These are phyloP conservation scores for Rhodomyrtus psidioides DNA, from an alignment of 441 rosid species.

Conservation along the genomic window DNA sequence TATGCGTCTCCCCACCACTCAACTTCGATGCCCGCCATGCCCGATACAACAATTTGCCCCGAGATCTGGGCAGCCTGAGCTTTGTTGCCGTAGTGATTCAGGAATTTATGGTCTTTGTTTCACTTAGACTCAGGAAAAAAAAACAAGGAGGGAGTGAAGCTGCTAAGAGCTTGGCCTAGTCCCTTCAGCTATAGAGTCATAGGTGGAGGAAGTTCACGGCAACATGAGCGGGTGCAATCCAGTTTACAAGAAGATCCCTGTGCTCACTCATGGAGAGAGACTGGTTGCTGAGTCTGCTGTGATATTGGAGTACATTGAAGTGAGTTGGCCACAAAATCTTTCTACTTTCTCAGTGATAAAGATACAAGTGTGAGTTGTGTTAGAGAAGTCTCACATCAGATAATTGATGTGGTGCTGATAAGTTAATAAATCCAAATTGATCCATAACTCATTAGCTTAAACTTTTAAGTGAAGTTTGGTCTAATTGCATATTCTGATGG, in stretches of 20 bases:
- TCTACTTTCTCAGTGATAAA: slow-evolving; percentile 29
- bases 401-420: too few species aligned
- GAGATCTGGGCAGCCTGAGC: background rate
- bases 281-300: slow-evolving; percentile 27
- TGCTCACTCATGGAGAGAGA: slow-evolving; percentile 24
- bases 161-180: slow-evolving; percentile 27
- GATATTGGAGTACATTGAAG: slow-evolving; percentile 35
- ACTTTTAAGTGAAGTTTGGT: too few species aligned
- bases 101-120: background rate
- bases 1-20: too few species aligned
- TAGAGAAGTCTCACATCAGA: too few species aligned
- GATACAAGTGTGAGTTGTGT: too few species aligned
- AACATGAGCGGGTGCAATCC: slow-evolving; percentile 31
- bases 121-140: background rate
- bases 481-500: too few species aligned
- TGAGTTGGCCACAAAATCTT: slow-evolving; percentile 27
- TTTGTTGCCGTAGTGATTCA: background rate
- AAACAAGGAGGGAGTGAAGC: slow-evolving; percentile 26
- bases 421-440: too few species aligned
- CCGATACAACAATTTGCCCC: too few species aligned
- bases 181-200: slow-evolving; percentile 25
- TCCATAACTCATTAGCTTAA: too few species aligned
- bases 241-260: slow-evolving; percentile 30
- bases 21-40: too few species aligned
- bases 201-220: slow-evolving; percentile 18